A percentile compares a stretch with the other conserved stretches of the same genome.
Conservation (phyloP, 2,329 filamentous ascomycete genomes). For the Proliferodiscus dingleyae region DNA sequence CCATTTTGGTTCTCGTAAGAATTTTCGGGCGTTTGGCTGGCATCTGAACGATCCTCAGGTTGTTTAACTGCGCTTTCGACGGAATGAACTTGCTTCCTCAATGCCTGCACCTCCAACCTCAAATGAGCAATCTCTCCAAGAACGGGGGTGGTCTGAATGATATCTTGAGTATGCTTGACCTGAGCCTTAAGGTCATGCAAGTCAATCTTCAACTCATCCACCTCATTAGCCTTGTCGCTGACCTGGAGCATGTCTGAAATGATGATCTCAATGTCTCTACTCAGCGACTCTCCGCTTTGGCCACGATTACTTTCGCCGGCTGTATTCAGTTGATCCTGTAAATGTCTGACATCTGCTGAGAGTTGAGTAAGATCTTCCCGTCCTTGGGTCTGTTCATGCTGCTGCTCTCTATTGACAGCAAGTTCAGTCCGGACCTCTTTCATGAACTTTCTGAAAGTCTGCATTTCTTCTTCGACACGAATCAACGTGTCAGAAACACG, state of each 20-base stretch:
- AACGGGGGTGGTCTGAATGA: too few relatives aligned
- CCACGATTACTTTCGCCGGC: conserved; percentile 1
- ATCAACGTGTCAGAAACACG: conserved; percentile 24
- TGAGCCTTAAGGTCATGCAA: conserved; percentile 19
- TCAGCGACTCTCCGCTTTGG: conserved; percentile 10
- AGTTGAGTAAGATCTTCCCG: conserved; percentile 11
- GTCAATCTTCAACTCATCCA: conserved; percentile 24
- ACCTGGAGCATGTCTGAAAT: conserved; percentile 19
- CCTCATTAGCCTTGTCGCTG: conserved; percentile 21
- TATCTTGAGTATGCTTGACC: too few relatives aligned
- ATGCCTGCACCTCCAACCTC: neutral
- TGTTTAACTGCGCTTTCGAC: neutral
- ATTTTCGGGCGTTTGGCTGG: neutral
- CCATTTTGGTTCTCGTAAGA: neutral
- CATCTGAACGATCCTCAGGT: neutral
- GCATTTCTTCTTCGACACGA: conserved; percentile 27
- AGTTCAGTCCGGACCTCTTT: conserved; percentile 24
- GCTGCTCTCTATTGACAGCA: conserved; percentile 7
- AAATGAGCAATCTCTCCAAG: neutral
- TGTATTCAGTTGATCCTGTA: conserved; percentile 7
- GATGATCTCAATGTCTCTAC: conserved; percentile 17
- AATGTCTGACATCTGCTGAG: conserved; percentile 5
- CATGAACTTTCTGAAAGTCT: conserved; percentile 29
- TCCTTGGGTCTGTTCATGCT: conserved; percentile 3
- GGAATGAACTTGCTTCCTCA: neutral